Conservation (phyloP, 164 flowering plant species). For the Aristolochia fimbriata region DNA sequence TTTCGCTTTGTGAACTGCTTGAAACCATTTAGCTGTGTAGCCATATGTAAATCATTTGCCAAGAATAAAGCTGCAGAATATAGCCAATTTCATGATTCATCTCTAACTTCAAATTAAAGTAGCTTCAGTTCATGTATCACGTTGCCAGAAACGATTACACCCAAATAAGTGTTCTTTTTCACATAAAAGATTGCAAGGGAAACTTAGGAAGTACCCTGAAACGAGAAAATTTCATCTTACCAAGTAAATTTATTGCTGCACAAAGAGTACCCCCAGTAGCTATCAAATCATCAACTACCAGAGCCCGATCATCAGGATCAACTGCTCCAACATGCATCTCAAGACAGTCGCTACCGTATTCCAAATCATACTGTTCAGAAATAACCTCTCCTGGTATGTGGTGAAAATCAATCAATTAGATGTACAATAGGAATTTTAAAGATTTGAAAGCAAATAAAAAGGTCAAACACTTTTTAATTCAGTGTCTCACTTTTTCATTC, state of each 20-base stretch:
- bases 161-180: not conserved
- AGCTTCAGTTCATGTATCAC: too few relatives aligned
- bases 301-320: constrained; percentile 60
- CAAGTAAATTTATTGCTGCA: constrained; percentile 78
- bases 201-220: not conserved
- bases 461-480: too few relatives aligned
- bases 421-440: too few relatives aligned
- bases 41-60: too few relatives aligned
- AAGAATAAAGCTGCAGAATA: too few relatives aligned
- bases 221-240: constrained; percentile 14
- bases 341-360: constrained; percentile 90
- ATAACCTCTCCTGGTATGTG: constrained; percentile 66
- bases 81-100: too few relatives aligned
- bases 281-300: constrained; percentile 90
- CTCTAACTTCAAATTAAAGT: too few relatives aligned
- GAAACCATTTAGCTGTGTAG: too few relatives aligned
- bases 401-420: not conserved
- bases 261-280: constrained; percentile 92
- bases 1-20: too few relatives aligned
- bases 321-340: constrained; percentile 98
- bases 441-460: too few relatives aligned
- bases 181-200: not conserved
- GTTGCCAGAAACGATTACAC: too few relatives aligned
- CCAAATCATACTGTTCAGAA: constrained; percentile 70
- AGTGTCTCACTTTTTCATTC: too few relatives aligned